Conservation (phyloP, 768 basidiomycete species). For the Obba rivulosa region DNA sequence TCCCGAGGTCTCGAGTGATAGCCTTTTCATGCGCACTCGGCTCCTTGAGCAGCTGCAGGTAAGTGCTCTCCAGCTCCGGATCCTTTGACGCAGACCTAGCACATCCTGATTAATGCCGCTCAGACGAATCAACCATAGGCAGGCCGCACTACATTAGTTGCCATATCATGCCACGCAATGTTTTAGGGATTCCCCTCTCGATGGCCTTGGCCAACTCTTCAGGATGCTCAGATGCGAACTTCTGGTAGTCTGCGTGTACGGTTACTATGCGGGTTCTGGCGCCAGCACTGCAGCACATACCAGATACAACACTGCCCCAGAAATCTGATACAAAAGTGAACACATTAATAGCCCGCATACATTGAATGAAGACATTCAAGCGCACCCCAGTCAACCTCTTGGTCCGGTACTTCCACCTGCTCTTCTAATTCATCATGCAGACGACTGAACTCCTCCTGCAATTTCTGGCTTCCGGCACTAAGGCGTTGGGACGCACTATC, state of each 20-base stretch:
- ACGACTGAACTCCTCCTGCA: slow-evolving; percentile 73
- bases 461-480: slow-evolving; percentile 60
- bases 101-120: background rate
- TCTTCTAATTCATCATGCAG: slow-evolving; percentile 52
- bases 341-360: slow-evolving; percentile 4
- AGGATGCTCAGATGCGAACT: slow-evolving; percentile 73
- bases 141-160: slow-evolving; percentile 73
- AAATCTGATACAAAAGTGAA: slow-evolving; percentile 53
- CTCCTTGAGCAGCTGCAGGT: slow-evolving; percentile 78
- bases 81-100: slow-evolving; percentile 92
- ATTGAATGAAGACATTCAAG: slow-evolving; percentile 6
- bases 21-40: slow-evolving; percentile 89
- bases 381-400: slow-evolving; percentile 73
- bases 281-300: slow-evolving; percentile 31
- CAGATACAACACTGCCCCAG: slow-evolving; percentile 92
- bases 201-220: slow-evolving; percentile 85
- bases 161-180: slow-evolving; percentile 93
- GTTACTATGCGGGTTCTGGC: background rate
- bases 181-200: slow-evolving; percentile 83
- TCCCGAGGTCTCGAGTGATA: slow-evolving; percentile 86
- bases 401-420: slow-evolving; percentile 31
- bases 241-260: slow-evolving; percentile 69
- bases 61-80: slow-evolving; percentile 73
- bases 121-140: background rate
- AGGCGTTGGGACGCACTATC: slow-evolving; percentile 33